Base-by-base conservation (phyloP, 768 basidiomycete species). In the Suillus spraguei region DNA sequence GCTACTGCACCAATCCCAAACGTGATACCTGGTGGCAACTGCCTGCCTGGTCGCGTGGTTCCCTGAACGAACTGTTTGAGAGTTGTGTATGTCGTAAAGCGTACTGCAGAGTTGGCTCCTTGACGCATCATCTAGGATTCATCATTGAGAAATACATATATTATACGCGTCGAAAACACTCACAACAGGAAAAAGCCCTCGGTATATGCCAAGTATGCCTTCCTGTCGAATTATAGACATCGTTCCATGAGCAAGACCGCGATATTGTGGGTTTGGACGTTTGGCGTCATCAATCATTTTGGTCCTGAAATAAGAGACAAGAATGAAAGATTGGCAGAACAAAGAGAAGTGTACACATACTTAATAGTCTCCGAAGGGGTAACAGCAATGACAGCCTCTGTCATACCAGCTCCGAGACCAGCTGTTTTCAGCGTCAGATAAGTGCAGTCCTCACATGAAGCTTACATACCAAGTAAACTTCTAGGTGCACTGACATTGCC, bases 331-430 rank as follows among this genome's bases (percentile, higher is more conserved):
- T 5, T 7, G 20, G 11, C 6, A 20, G 17, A 10, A 20, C 8
- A 24, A 20, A 13, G 6, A 35, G 11, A 35, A 9, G 16, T 4
- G 2, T 46, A 38, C 2, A 76, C 91, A 47, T 55, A 96, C 97
- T 99, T 99, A 82, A 99, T 97, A 0, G 97, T 99, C 75, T 99
- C 97, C 14, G 94, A 95, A 3, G 97, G 97, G 0, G 97, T 99
- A 4, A 99, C 97, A 2, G 97, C 97, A 62, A 98, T 86, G 24
- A 98, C 73, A 1, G 97, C 94, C 75, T 99, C 97, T 70, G 82
- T 90, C 87, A 95, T 86, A 4, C 97, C 97, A 2, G 97, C 97
- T 36, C 90, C 90, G 13, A 93, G 78, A 36, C 92, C 91, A 64
- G 92, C 91, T 87, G 69, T 39, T 39, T 35, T 60, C 9, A 58